Evolutionary conservation across 495 filamentous ascomycete genomes (phyloP).

Genomic region (Penicillium lividum): DNA sequence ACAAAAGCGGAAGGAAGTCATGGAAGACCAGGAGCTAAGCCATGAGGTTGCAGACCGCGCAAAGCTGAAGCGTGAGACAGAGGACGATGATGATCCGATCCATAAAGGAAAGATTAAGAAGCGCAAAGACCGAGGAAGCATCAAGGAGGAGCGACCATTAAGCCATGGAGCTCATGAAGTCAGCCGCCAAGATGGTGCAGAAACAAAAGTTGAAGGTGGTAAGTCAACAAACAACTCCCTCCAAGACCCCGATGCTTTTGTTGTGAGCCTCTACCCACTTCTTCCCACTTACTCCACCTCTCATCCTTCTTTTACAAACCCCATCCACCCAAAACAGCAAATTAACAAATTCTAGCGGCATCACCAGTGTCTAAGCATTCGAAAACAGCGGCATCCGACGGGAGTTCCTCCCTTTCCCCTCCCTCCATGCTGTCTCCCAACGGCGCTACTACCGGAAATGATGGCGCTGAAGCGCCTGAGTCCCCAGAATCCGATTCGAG

Average conservation of each 20-base stretch:
- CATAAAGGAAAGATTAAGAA: slow-evolving; percentile 54
- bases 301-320: slow-evolving; percentile 13
- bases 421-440: slow-evolving; percentile 50
- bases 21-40: slow-evolving; percentile 52
- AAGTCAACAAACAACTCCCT: slow-evolving; percentile 34
- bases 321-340: slow-evolving; percentile 4
- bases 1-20: slow-evolving; percentile 59
- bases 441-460: slow-evolving; percentile 53
- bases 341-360: slow-evolving; percentile 31
- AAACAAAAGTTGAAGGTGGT: slow-evolving; percentile 60
- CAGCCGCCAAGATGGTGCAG: slow-evolving; percentile 66
- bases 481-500: slow-evolving; percentile 59
- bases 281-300: slow-evolving; percentile 17
- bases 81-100: slow-evolving; percentile 56
- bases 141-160: slow-evolving; percentile 58
- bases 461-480: slow-evolving; percentile 44
- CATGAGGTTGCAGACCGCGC: slow-evolving; percentile 45
- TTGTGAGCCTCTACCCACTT: slow-evolving; percentile 16
- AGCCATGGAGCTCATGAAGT: slow-evolving; percentile 63
- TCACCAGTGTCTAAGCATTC: slow-evolving; percentile 51
- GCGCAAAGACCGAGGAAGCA: slow-evolving; percentile 50
- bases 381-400: slow-evolving; percentile 57
- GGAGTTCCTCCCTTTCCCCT: slow-evolving; percentile 61
- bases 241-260: slow-evolving; percentile 5
- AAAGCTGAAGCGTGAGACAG: slow-evolving; percentile 53